phyloP scores from a whole-genome alignment of 345 rosid genomes.

The Eucalyptus erythrocorys region DNA sequence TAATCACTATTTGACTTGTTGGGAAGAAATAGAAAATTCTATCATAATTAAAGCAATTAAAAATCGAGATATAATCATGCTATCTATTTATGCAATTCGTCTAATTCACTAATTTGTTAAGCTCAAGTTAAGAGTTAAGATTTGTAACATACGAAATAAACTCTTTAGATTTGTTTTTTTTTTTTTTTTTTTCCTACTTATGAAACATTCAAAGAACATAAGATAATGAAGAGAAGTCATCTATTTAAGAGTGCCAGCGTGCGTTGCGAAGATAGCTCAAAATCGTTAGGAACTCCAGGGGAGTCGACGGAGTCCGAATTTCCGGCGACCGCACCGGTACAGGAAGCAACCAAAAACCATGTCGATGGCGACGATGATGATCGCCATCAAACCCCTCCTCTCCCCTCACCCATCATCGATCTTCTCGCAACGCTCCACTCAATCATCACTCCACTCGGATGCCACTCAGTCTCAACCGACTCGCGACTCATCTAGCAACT shows the following conservation, averaged over 20 bases:
- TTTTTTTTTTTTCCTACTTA: neutral
- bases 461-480: neutral
- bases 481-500: neutral
- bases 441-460: neutral
- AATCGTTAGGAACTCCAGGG: neutral
- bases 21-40: neutral
- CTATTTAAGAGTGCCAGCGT: neutral
- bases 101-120: neutral
- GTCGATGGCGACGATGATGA: neutral
- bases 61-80: accelerated
- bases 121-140: neutral
- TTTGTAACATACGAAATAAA: neutral
- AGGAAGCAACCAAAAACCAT: neutral
- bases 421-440: neutral
- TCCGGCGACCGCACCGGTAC: neutral
- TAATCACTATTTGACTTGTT: neutral
- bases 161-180: neutral
- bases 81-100: accelerated
- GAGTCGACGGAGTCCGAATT: neutral
- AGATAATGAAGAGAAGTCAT: neutral
- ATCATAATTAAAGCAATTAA: neutral
- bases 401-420: neutral
- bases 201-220: neutral
- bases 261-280: neutral
- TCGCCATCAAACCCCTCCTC: neutral